Evolutionary conservation across 1,139 yeast genomes (phyloP).

Genomic region (Geotrichum candidum): DNA sequence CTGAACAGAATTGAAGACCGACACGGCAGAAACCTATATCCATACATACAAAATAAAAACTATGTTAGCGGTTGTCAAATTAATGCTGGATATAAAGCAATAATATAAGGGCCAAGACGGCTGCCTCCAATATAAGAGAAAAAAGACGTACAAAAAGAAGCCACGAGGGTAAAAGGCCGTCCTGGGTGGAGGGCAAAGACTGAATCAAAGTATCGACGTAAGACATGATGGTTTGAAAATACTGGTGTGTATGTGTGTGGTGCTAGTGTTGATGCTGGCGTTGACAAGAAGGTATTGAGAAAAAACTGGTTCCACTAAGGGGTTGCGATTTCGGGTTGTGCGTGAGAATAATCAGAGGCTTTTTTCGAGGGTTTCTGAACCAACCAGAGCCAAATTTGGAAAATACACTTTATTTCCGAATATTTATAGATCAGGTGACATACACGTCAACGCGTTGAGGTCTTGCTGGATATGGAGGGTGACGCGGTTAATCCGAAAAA

Average conservation of each 20-base stretch:
- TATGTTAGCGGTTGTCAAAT: neutral
- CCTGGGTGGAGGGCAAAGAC: conserved; percentile 39
- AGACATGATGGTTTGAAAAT: conserved; percentile 4
- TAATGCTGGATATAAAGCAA: neutral
- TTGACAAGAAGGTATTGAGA: too few species aligned
- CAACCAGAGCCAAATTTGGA: too few species aligned
- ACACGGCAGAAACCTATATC: conserved; percentile 68
- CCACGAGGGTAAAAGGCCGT: conserved; percentile 62
- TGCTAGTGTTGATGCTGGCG: neutral
- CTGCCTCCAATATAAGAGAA: neutral
- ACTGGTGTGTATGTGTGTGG: neutral
- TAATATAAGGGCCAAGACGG: neutral
- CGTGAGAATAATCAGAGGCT: too few species aligned
- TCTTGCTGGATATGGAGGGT: too few species aligned
- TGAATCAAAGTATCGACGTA: conserved; percentile 12
- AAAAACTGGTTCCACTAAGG: too few species aligned
- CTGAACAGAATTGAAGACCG: conserved; percentile 84
- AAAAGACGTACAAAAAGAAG: conserved; percentile 44
- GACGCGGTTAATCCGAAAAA: too few species aligned
- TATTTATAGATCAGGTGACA: too few species aligned
- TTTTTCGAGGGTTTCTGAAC: too few species aligned
- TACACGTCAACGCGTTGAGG: too few species aligned
- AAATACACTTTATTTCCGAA: too few species aligned
- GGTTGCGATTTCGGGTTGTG: too few species aligned
- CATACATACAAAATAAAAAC: too few species aligned